phyloP scores from a whole-genome alignment of 2,329 filamentous ascomycete genomes.

The Verticillium tricorpus region DNA sequence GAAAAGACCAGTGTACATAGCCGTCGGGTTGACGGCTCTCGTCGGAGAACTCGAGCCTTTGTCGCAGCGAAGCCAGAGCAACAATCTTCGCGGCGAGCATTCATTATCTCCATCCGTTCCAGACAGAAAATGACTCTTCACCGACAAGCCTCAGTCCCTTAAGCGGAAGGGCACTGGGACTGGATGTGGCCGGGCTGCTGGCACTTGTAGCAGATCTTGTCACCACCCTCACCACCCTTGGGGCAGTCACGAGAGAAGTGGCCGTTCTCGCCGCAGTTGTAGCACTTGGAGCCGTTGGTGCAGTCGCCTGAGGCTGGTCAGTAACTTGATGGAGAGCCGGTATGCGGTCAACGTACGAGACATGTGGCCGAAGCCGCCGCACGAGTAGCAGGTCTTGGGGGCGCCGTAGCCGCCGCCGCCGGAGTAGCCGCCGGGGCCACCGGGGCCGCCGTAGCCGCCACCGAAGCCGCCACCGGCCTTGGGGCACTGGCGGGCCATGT shows the following conservation, averaged over 20 bases:
- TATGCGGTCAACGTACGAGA: slow-evolving; percentile 55
- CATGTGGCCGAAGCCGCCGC: slow-evolving; percentile 96
- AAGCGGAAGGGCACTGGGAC: slow-evolving; percentile 84
- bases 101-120: background rate
- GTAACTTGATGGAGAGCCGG: background rate
- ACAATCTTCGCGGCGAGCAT: background rate
- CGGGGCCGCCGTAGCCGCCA: slow-evolving; percentile 39
- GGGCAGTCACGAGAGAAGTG: slow-evolving; percentile 96
- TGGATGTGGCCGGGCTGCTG: slow-evolving; percentile 83
- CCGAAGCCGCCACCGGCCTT: slow-evolving; percentile 51
- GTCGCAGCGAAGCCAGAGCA: slow-evolving; percentile 2
- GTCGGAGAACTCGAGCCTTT: background rate
- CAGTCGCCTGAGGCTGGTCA: slow-evolving; percentile 63
- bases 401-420: slow-evolving; percentile 45
- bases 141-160: slow-evolving; percentile 22
- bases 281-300: slow-evolving; percentile 99
- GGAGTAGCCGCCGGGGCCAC: slow-evolving; percentile 43
- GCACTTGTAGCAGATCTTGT: slow-evolving; percentile 99
- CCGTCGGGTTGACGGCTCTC: background rate
- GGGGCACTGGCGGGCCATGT: slow-evolving; percentile 90
- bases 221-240: slow-evolving; percentile 77
- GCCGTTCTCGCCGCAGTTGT: slow-evolving; percentile 94
- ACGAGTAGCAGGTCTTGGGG: slow-evolving; percentile 94
- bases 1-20: slow-evolving; percentile 1
- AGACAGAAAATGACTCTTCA: slow-evolving; percentile 11